These are phyloP conservation scores for Suhomyces bribrorum DNA, from an alignment of 1,139 yeast genomes.

Conservation along the genomic window DNA sequence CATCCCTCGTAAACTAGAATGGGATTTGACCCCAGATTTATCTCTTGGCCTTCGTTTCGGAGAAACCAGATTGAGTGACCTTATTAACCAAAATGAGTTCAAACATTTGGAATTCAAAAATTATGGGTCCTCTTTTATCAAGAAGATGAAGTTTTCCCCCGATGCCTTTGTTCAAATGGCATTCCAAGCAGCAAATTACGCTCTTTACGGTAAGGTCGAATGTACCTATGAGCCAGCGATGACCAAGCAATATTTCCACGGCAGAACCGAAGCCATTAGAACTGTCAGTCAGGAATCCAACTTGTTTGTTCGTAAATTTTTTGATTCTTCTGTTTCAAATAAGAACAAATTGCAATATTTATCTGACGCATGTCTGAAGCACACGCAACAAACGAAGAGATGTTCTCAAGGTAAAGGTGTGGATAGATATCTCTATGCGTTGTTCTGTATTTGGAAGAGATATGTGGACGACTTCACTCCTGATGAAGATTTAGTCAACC, in stretches of 20 bases:
- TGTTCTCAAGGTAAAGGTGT: conserved; percentile 82
- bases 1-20: conserved; percentile 84
- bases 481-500: conserved; percentile 14
- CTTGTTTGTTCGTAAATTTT: conserved; percentile 79
- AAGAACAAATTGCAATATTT: conserved; percentile 62
- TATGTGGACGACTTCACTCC: conserved; percentile 40
- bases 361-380: conserved; percentile 68
- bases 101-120: conserved; percentile 73
- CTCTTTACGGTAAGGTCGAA: conserved; percentile 88
- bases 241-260: conserved; percentile 86
- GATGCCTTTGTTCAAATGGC: conserved; percentile 96
- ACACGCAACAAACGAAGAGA: conserved; percentile 64
- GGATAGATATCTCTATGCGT: conserved; percentile 85
- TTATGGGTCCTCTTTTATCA: conserved; percentile 78
- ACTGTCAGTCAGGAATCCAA: conserved; percentile 81
- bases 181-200: conserved; percentile 90
- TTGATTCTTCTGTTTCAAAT: conserved; percentile 64
- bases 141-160: conserved; percentile 85
- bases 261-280: conserved; percentile 89
- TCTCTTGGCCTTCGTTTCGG: conserved; percentile 84
- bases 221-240: conserved; percentile 95
- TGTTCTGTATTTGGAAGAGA: conserved; percentile 87
- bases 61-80: conserved; percentile 83
- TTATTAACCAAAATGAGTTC: conserved; percentile 88
- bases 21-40: conserved; percentile 79